Percentiles rank a stretch among this genome's conserved stretches.
Conservation (phyloP, 2,329 filamentous ascomycete species). For the Aureobasidium sp. region DNA sequence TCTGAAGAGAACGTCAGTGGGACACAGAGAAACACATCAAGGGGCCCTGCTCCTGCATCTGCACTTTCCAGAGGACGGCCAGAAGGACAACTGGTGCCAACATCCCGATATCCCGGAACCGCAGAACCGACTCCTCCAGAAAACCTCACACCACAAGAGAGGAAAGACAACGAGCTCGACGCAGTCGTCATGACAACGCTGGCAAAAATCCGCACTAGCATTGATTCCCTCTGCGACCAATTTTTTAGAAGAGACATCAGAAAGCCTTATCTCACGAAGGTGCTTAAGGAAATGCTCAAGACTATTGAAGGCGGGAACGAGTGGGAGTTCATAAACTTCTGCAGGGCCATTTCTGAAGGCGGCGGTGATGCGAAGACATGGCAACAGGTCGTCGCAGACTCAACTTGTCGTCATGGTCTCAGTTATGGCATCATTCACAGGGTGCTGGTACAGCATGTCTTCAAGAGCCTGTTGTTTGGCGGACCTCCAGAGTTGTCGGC, state of each 20-base stretch:
- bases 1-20: not conserved
- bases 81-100: not conserved
- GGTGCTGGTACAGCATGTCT: conserved; percentile 26
- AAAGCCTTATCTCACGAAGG: not conserved
- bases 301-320: not conserved
- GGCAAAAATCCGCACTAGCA: not conserved
- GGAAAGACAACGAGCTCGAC: not conserved
- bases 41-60: not conserved
- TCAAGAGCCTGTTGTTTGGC: conserved; percentile 24
- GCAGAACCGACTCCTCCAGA: not conserved
- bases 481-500: conserved; percentile 16
- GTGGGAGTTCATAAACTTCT: conserved; percentile 20
- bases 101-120: not conserved
- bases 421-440: conserved; percentile 23
- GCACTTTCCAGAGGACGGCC: not conserved
- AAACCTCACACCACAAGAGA: conserved; percentile 3
- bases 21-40: not conserved
- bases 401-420: conserved; percentile 19
- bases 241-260: not conserved
- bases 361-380: conserved; percentile 19
- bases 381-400: conserved; percentile 19
- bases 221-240: not conserved
- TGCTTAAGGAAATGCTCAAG: not conserved
- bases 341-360: conserved; percentile 27
- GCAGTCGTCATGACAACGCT: not conserved